Evolutionary conservation across 164 flowering plant species (phyloP).

Genomic region (Nelumbo lutea): DNA sequence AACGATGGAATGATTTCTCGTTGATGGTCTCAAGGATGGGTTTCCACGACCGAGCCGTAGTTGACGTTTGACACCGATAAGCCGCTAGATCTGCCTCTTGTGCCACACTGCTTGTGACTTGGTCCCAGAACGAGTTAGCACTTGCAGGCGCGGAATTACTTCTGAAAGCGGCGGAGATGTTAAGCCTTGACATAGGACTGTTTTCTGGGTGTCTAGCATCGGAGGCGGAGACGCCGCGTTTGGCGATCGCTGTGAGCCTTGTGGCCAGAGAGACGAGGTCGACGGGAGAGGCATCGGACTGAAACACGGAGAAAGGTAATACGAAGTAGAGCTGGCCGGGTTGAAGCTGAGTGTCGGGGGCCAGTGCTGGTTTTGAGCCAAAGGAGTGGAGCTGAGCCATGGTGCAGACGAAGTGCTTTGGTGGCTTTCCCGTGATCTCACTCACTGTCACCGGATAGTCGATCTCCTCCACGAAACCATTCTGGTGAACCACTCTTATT

Average conservation of each 20-base stretch:
- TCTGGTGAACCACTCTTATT: slow-evolving; percentile 35
- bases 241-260: slow-evolving; percentile 16
- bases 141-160: background rate
- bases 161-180: background rate
- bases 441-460: slow-evolving; percentile 25
- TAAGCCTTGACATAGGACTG: background rate
- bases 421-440: slow-evolving; percentile 24
- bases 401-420: slow-evolving; percentile 35
- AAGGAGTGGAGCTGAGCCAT: slow-evolving; percentile 26
- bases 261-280: background rate
- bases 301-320: slow-evolving; percentile 30
- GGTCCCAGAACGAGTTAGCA: background rate
- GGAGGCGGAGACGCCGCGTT: background rate
- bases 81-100: background rate
- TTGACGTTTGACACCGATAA: background rate
- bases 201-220: background rate
- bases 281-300: slow-evolving; percentile 7
- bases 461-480: slow-evolving; percentile 38
- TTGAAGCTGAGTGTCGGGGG: slow-evolving; percentile 22
- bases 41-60: slow-evolving; percentile 31
- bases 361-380: slow-evolving; percentile 17
- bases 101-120: background rate
- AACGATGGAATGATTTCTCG: slow-evolving; percentile 35
- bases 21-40: slow-evolving; percentile 45
- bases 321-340: slow-evolving; percentile 35